phyloP scores from a whole-genome alignment of 768 basidiomycete genomes.

The Auriscalpium microsporum region DNA sequence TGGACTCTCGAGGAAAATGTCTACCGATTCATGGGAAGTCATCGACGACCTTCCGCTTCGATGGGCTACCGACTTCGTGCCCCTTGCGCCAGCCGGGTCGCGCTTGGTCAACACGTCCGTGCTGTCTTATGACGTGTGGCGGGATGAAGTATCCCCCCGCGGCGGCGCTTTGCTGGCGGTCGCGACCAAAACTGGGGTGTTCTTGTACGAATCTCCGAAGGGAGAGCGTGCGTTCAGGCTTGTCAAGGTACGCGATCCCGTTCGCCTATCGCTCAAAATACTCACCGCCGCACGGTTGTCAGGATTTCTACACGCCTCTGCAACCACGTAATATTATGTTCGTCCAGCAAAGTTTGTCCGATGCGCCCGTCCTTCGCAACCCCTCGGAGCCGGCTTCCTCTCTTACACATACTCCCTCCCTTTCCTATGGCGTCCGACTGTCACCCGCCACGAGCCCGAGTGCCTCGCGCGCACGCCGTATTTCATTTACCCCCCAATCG shows the following conservation, averaged over 20 bases:
- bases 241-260: constrained; percentile 48
- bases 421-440: constrained; percentile 11
- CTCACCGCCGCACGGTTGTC: neutral
- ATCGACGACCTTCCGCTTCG: constrained; percentile 65
- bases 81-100: constrained; percentile 62
- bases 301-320: constrained; percentile 82
- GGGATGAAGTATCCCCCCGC: constrained; percentile 42
- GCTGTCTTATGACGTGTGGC: constrained; percentile 61
- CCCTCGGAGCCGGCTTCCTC: constrained; percentile 31
- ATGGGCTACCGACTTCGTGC: constrained; percentile 84
- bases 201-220: constrained; percentile 74
- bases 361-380: constrained; percentile 31
- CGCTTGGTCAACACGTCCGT: constrained; percentile 51
- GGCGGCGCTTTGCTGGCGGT: constrained; percentile 57
- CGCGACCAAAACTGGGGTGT: constrained; percentile 62
- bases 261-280: too few species aligned
- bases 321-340: constrained; percentile 60
- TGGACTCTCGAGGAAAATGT: neutral
- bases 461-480: constrained; percentile 5
- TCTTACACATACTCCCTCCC: constrained; percentile 8
- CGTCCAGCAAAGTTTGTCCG: constrained; percentile 58
- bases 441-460: constrained; percentile 10
- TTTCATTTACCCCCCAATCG: constrained; percentile 9
- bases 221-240: constrained; percentile 79
- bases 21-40: constrained; percentile 44